Conservation (phyloP, 495 filamentous ascomycete genomes). For the Cairneyella variabilis region DNA sequence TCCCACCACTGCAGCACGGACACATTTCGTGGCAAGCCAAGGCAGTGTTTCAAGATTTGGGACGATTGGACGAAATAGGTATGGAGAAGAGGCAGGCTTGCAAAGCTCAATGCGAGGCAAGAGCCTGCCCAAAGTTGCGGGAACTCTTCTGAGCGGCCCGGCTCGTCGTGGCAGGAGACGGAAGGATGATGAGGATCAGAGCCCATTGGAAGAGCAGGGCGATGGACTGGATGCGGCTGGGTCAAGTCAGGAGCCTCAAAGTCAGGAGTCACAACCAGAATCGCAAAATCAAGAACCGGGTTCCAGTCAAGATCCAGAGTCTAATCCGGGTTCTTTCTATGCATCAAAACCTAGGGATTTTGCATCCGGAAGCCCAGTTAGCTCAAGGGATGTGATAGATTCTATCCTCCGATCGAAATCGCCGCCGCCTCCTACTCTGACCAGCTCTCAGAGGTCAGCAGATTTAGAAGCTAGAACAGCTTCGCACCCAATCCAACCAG, state of each 20-base stretch:
- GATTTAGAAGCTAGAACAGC: conserved; percentile 26
- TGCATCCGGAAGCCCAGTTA: conserved; percentile 26
- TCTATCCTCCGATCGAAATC: conserved; percentile 23
- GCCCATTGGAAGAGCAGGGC: conserved; percentile 32
- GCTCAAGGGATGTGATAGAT: conserved; percentile 21
- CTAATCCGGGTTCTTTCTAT: conserved; percentile 15
- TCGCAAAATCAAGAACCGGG: conserved; percentile 12
- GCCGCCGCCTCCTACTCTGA: conserved; percentile 24
- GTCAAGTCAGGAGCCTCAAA: conserved; percentile 27
- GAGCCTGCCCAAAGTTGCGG: conserved; percentile 64
- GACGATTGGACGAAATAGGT: conserved; percentile 44
- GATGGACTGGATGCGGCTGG: conserved; percentile 26
- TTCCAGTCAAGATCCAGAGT: conserved; percentile 20
- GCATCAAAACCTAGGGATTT: conserved; percentile 18
- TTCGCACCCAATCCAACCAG: conserved; percentile 43
- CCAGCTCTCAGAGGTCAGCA: conserved; percentile 14
- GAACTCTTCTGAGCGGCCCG: conserved; percentile 70
- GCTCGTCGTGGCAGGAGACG: conserved; percentile 68
- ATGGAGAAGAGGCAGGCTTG: conserved; percentile 51
- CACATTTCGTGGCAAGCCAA: conserved; percentile 29
- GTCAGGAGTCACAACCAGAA: conserved; percentile 24
- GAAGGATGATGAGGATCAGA: conserved; percentile 61
- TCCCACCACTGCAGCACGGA: conserved; percentile 36
- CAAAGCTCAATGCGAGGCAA: conserved; percentile 73
- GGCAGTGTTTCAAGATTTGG: conserved; percentile 48